phyloP scores from a whole-genome alignment of 78 protist genomes.

The Tieghemostelium lacteum region DNA sequence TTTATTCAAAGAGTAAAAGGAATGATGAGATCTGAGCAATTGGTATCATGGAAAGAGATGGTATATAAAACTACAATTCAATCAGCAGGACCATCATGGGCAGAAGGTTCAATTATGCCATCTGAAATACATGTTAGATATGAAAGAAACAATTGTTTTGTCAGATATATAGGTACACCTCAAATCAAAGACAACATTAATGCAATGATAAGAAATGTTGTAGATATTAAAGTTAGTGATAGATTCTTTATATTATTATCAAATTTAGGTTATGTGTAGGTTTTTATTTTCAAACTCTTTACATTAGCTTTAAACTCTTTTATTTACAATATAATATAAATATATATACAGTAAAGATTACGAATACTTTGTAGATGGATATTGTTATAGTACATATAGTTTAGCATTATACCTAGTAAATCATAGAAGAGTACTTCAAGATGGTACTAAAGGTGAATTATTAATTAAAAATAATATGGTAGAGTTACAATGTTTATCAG shows the following conservation, averaged over 20 bases:
- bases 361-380: conserved; percentile 69
- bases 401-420: conserved; percentile 47
- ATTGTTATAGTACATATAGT: conserved; percentile 61
- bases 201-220: conserved; percentile 68
- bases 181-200: conserved; percentile 64
- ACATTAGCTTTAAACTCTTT: neutral
- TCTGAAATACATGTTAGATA: conserved; percentile 69
- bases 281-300: neutral
- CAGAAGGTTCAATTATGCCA: conserved; percentile 55
- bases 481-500: conserved; percentile 73
- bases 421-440: conserved; percentile 41
- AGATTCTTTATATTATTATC: conserved; percentile 25
- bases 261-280: conserved; percentile 62
- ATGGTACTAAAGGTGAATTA: conserved; percentile 42
- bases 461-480: conserved; percentile 45
- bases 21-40: conserved; percentile 69
- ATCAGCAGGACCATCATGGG: conserved; percentile 61
- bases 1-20: conserved; percentile 69
- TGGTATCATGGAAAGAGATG: conserved; percentile 36
- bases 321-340: neutral
- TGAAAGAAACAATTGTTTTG: conserved; percentile 15
- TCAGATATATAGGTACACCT: conserved; percentile 63
- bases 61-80: conserved; percentile 41
- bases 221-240: conserved; percentile 37
- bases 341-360: conserved; percentile 44